Evolutionary conservation across 371 early-diverging fungal genomes (phyloP), one percentile per base, ranked within the genome.

Genomic region (Mortierella sp.): DNA sequence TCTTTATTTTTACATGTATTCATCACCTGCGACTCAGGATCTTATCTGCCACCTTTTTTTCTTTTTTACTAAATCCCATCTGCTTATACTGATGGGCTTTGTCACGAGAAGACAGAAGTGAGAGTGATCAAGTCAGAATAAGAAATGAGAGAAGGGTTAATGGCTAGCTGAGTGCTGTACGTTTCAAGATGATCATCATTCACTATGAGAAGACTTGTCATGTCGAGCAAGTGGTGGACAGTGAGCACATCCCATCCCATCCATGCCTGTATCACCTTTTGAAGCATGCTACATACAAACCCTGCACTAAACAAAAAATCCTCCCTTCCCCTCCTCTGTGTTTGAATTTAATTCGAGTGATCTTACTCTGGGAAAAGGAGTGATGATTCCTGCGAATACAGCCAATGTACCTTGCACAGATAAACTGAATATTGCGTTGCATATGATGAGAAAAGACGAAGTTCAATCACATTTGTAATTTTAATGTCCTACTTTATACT

Each of bases 331-430:
- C 28, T 10, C 53, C 53, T 28, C 53, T 53, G 53, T 53, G 53
- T 53, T 53, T 53, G 53, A 53, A 13, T 53, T 45, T 45, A 40
- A 17, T 22, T 23, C 40, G 40, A 42, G 42, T 37, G 59, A 59
- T 59, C 59, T 19, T 19, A 59, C 40, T 37, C 37, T 59, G n/a
- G 60, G 28, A 60, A 60, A 28, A 42, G 28, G 60, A 2, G 43
- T 58, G n/a, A n/a, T 17, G 17, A n/a, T 47, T n/a, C 47, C 47
- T 47, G 47, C n/a, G 19, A 4, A 47, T 47, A n/a, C 17, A 47
- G 7, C 40, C 40, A 15, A 40, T 40, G 15, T 10, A 40, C 40
- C 10, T 15, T 13, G 40, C 10, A 10, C 40, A 37, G 13, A 10
- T 37, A n/a, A n/a, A n/a, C 13, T 13, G 10, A 37, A 37, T 13